phyloP scores from a whole-genome alignment of 1,139 yeast species.

The Hyphopichia wangnamkhiaoensis region DNA sequence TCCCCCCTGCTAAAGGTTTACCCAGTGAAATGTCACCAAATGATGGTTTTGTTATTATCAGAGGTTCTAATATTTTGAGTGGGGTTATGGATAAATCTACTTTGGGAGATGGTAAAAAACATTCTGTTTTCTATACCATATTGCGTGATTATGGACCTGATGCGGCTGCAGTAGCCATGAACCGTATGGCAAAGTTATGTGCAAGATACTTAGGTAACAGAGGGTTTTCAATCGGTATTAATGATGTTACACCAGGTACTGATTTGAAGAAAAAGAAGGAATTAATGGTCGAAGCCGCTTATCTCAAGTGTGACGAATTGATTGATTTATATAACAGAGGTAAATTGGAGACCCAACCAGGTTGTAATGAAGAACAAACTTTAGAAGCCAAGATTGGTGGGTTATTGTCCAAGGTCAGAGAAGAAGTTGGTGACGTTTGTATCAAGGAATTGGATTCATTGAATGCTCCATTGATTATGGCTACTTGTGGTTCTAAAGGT shows the following conservation, averaged over 20 bases:
- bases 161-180: constrained; percentile 96
- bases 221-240: constrained; percentile 96
- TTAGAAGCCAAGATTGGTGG: constrained; percentile 98
- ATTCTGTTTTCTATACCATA: constrained; percentile 93
- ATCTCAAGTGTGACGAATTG: constrained; percentile 87
- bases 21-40: constrained; percentile 97
- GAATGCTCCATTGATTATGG: constrained; percentile 98
- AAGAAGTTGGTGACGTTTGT: constrained; percentile 98
- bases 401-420: constrained; percentile 92
- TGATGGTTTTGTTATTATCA: constrained; percentile 88
- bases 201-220: constrained; percentile 92
- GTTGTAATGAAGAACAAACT: constrained; percentile 98
- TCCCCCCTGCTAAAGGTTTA: constrained; percentile 62
- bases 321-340: constrained; percentile 81
- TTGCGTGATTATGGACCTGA: constrained; percentile 93
- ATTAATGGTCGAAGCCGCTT: constrained; percentile 86
- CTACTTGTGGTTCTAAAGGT: constrained; percentile 99
- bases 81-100: constrained; percentile 98
- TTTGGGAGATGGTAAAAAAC: constrained; percentile 97
- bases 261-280: constrained; percentile 80
- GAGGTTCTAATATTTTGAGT: constrained; percentile 85
- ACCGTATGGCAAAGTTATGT: constrained; percentile 96
- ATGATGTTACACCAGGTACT: constrained; percentile 92
- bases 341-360: constrained; percentile 96
- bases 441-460: constrained; percentile 85